Percentiles rank a stretch among this genome's conserved stretches.
These are phyloP conservation scores for Xylaria polymorpha DNA, from an alignment of 2,329 filamentous ascomycete genomes.

Conservation along the genomic window DNA sequence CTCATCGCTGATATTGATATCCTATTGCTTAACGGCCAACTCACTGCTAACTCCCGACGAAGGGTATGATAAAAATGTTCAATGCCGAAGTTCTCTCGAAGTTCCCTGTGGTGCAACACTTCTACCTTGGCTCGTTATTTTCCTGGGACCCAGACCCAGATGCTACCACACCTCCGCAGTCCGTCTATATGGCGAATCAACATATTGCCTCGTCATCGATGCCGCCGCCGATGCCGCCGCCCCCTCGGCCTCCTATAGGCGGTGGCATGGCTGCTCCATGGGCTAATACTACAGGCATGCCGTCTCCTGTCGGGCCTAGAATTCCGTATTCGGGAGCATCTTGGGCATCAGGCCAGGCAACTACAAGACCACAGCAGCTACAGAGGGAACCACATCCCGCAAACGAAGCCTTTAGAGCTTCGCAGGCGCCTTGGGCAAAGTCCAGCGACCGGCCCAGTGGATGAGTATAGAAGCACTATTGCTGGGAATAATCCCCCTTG, in stretches of 20 bases:
- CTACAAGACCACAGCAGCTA: constrained; percentile 40
- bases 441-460: constrained; percentile 48
- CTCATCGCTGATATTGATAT: neutral
- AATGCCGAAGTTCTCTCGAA: constrained; percentile 96
- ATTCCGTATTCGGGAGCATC: constrained; percentile 45
- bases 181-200: constrained; percentile 69
- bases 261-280: constrained; percentile 59
- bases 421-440: constrained; percentile 46
- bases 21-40: neutral
- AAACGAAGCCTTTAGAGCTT: constrained; percentile 33
- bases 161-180: constrained; percentile 61
- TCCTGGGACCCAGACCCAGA: constrained; percentile 77
- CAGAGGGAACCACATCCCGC: constrained; percentile 38
- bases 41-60: neutral
- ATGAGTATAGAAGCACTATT: constrained; percentile 23
- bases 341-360: constrained; percentile 41
- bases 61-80: constrained; percentile 99
- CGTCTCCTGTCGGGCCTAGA: constrained; percentile 51
- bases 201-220: constrained; percentile 53
- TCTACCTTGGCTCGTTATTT: constrained; percentile 84
- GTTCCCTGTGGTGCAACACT: constrained; percentile 98
- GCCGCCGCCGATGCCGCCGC: constrained; percentile 46
- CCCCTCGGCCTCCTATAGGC: constrained; percentile 32
- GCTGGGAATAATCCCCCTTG: neutral
- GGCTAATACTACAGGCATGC: constrained; percentile 57